Conservation (phyloP, 176 grass and related monocot species). For the Zizania latifolia region DNA sequence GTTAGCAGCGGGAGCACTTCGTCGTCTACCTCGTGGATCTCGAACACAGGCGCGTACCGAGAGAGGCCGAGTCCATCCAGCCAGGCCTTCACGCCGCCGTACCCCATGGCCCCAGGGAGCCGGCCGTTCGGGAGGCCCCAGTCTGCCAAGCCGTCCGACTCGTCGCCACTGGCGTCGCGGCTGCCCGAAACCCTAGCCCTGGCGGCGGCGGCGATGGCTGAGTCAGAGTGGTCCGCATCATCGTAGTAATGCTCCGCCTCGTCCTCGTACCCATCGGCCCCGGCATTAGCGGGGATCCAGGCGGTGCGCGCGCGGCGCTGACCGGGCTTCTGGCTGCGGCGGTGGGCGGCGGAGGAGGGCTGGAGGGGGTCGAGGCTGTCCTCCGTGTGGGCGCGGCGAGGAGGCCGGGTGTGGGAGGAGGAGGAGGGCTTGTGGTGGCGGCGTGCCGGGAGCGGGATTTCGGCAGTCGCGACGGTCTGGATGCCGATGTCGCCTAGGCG, state of each 20-base stretch:
- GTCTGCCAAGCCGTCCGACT: constrained; percentile 49
- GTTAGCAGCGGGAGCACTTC: constrained; percentile 81
- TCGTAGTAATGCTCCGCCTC: constrained; percentile 56
- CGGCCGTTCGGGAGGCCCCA: constrained; percentile 58
- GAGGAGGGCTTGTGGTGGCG: constrained; percentile 41
- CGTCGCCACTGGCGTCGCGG: constrained; percentile 52
- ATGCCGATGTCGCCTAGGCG: constrained; percentile 85
- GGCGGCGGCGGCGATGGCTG: constrained; percentile 24
- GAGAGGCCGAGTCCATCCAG: constrained; percentile 54
- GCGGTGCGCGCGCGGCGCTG: constrained; percentile 34
- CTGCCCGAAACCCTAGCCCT: constrained; percentile 76
- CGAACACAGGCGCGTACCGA: constrained; percentile 65
- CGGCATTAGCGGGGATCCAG: constrained; percentile 3
- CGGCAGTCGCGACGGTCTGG: constrained; percentile 35
- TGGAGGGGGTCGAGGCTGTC: constrained; percentile 24
- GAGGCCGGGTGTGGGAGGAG: constrained; percentile 33
- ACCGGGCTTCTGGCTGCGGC: constrained; percentile 27
- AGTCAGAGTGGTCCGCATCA: constrained; percentile 45
- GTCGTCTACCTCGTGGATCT: constrained; percentile 91
- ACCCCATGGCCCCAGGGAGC: constrained; percentile 21
- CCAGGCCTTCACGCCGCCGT: constrained; percentile 64
- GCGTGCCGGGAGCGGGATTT: constrained; percentile 34
- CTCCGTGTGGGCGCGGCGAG: constrained; percentile 35
- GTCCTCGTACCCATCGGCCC: constrained; percentile 19
- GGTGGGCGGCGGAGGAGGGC: background rate